These are phyloP conservation scores for Amanita molliuscula DNA, from an alignment of 768 basidiomycete genomes.

Conservation along the genomic window DNA sequence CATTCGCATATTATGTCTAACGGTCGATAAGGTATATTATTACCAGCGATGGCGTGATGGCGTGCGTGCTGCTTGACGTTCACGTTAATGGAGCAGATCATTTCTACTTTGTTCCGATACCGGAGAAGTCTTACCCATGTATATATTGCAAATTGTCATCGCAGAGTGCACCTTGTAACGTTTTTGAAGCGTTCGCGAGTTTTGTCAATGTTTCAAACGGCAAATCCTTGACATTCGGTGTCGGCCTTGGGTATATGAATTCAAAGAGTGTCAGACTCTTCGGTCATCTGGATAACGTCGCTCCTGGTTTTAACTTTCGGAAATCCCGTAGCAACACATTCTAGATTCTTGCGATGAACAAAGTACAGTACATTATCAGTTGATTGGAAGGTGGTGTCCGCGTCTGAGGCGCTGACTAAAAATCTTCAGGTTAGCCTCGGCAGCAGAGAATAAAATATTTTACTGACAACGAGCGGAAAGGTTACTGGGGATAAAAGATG, in stretches of 20 bases:
- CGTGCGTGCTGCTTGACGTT: not conserved
- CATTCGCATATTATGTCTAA: not conserved
- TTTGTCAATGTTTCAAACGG: not conserved
- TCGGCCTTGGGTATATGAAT: conserved; percentile 7
- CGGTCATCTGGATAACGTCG: conserved; percentile 5
- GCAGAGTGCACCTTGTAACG: conserved; percentile 3
- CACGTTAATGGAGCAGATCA: not conserved
- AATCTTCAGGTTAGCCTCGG: not conserved
- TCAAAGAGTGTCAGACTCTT: conserved; percentile 9
- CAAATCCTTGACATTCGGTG: conserved; percentile 2
- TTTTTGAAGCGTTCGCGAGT: conserved; percentile 7
- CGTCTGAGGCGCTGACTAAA: conserved; percentile 7
- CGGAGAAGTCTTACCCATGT: conserved; percentile 1
- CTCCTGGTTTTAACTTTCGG: conserved; percentile 1
- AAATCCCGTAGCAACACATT: conserved; percentile 8
- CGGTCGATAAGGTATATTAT: not conserved
- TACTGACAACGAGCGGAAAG: not conserved
- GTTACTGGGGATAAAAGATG: too few species aligned
- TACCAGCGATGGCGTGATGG: not conserved
- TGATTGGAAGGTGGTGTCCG: conserved; percentile 11
- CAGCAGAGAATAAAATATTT: not conserved
- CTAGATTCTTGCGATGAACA: conserved; percentile 10
- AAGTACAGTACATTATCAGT: conserved; percentile 1
- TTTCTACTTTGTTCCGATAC: not conserved
- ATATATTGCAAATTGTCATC: conserved; percentile 2